Evolutionary conservation across 495 filamentous ascomycete species (phyloP).

Genomic region (Acidomyces sp.): DNA sequence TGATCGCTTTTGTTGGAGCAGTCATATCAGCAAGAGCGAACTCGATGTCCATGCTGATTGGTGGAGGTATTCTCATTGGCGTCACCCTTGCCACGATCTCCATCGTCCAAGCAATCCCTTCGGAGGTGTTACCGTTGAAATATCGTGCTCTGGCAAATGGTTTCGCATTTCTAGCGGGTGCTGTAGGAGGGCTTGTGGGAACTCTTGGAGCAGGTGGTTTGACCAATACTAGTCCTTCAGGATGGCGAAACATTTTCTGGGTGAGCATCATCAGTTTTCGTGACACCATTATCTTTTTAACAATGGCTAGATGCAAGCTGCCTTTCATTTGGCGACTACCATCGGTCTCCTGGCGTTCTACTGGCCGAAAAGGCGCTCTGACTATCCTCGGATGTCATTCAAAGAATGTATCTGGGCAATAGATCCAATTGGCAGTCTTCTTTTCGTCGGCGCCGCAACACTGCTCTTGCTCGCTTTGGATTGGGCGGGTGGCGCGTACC

Average conservation of each 20-base stretch:
- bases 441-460: conserved; percentile 38
- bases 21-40: conserved; percentile 41
- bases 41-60: conserved; percentile 41
- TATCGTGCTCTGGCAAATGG: conserved; percentile 42
- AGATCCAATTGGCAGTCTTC: conserved; percentile 39
- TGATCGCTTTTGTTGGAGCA: conserved; percentile 40
- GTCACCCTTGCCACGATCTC: conserved; percentile 39
- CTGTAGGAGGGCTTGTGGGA: conserved; percentile 37
- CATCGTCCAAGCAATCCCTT: conserved; percentile 42
- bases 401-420: conserved; percentile 37
- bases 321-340: conserved; percentile 35
- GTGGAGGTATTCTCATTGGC: conserved; percentile 43
- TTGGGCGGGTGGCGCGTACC: conserved; percentile 40
- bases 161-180: conserved; percentile 36
- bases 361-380: conserved; percentile 32
- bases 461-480: conserved; percentile 39
- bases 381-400: conserved; percentile 32
- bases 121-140: conserved; percentile 42
- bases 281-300: not conserved
- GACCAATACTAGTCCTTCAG: conserved; percentile 32
- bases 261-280: not conserved
- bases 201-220: conserved; percentile 39
- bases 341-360: conserved; percentile 40
- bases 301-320: conserved; percentile 36
- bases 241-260: conserved; percentile 46